Conservation (phyloP, 2,329 filamentous ascomycete species). For the Fusarium musae region DNA sequence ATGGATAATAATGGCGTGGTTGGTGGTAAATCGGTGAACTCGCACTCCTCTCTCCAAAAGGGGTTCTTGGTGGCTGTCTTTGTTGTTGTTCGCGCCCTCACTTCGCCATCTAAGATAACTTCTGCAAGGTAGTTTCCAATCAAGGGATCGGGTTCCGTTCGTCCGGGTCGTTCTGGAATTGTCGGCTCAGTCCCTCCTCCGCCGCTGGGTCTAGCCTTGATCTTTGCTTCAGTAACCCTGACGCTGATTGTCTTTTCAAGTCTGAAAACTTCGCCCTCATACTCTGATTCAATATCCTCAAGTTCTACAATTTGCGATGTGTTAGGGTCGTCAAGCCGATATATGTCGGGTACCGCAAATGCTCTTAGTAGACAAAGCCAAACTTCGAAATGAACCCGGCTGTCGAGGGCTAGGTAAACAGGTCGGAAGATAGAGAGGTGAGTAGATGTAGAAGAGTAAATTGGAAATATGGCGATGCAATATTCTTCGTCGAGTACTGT, state of each 20-base stretch:
- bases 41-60: conserved; percentile 85
- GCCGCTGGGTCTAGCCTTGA: conserved; percentile 54
- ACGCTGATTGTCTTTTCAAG: conserved; percentile 70
- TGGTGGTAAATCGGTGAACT: conserved; percentile 78
- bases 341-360: conserved; percentile 92
- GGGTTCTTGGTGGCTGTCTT: conserved; percentile 78
- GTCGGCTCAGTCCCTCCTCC: conserved; percentile 33
- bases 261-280: conserved; percentile 65
- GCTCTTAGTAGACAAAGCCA: conserved; percentile 94
- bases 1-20: conserved; percentile 76
- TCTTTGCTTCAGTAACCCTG: conserved; percentile 70
- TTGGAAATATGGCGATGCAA: conserved; percentile 95
- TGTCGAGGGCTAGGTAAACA: conserved; percentile 88
- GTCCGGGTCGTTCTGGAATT: conserved; percentile 35
- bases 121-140: conserved; percentile 81
- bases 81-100: conserved; percentile 78
- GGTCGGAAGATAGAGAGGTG: conserved; percentile 84
- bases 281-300: conserved; percentile 52
- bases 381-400: conserved; percentile 90
- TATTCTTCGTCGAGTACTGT: conserved; percentile 93
- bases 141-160: conserved; percentile 55
- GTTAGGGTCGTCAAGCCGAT: conserved; percentile 67
- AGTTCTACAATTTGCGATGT: conserved; percentile 57
- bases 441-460: conserved; percentile 81
- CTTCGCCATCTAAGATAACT: conserved; percentile 81